Evolutionary conservation across 305 asterid species (phyloP), one percentile per base, ranked within the genome.

Genomic region (Salvia sclarea): DNA sequence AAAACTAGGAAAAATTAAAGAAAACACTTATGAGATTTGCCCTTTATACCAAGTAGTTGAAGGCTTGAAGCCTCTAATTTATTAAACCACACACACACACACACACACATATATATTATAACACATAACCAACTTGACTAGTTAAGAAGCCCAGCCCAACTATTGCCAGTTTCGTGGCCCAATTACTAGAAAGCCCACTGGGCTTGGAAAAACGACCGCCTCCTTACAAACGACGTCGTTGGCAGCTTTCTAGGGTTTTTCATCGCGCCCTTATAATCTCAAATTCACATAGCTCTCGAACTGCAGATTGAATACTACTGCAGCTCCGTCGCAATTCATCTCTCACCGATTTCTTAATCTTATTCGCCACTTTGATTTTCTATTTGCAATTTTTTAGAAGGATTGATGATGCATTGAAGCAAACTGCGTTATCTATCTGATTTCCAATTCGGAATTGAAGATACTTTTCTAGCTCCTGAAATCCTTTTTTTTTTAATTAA

Each of bases 381-480:
- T 0, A 20, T 45, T 16, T 43, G 1, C 6, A 2, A 53, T 50
- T 5, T 37, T 30, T 49, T 3, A 7, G 20, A 54, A 8, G 79
- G 77, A 78, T 78, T 78, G 35, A 38, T 78, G 83, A 81, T 78
- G 79, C 31, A 0, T 20, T 59, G 8, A 9, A 65, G 11, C 33
- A 61, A 61, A 75, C 85, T 81, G 85, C 85, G 85, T 81, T 81
- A 78, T 81, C 85, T 78, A 72, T 81, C 83, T 72, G 85, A 75
- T 59, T 75, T 69, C 76, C 76, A 9, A 30, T 63, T 38, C 17
- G 80, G 80, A 68, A 68, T 5, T 75, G 85, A 71, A 45, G 85
- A 81, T 64, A 81, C 54, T 40, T 11, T 17, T 68, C 9, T 30
- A 3, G 8, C 41, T 25, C 18, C 83, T 78, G 83, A 78, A 81